Conservation (phyloP, 2,329 filamentous ascomycete genomes). For the Calonectria leucothoes region DNA sequence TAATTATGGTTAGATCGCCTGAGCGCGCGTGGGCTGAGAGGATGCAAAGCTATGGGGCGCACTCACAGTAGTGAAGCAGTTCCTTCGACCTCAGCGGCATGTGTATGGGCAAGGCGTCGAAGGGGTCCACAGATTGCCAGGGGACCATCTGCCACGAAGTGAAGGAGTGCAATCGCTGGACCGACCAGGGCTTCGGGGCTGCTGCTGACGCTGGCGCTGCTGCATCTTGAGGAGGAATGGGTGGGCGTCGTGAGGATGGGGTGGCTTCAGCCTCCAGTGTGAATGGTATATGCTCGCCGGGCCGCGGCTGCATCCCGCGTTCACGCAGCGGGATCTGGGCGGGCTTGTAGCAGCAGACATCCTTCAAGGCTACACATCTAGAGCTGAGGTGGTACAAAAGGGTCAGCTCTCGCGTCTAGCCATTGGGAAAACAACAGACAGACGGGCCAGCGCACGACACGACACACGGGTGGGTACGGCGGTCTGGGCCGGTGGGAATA, state of each 20-base stretch:
- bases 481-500: neutral
- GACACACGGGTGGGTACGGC: neutral
- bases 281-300: neutral
- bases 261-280: neutral
- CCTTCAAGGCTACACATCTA: neutral
- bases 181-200: neutral
- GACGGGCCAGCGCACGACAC: too few species aligned
- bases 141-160: constrained; percentile 1
- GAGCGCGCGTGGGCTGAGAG: neutral
- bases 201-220: neutral
- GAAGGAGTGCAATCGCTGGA: neutral
- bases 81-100: neutral
- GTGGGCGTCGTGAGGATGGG: neutral
- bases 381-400: neutral
- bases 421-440: too few species aligned
- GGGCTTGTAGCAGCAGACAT: neutral
- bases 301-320: neutral
- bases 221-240: neutral
- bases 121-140: neutral
- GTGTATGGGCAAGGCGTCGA: neutral
- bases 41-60: neutral
- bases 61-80: constrained; percentile 1
- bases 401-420: neutral
- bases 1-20: neutral
- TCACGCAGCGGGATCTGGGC: neutral